A percentile compares a stretch with the other conserved stretches of the same genome.
phyloP scores from a whole-genome alignment of 768 basidiomycete species.

The Kondoa malvinella region DNA sequence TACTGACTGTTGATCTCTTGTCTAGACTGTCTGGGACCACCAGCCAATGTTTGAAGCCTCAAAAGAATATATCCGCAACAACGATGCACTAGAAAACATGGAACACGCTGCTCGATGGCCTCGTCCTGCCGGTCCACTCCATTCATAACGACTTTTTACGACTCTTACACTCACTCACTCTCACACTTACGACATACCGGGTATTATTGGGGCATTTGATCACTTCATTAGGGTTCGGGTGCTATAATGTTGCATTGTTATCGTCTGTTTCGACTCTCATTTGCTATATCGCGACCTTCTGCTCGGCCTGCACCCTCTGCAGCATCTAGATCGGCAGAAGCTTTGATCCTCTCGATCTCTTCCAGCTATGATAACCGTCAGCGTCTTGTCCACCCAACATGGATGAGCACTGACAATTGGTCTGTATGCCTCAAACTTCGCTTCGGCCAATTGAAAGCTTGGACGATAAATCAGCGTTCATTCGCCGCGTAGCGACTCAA shows the following conservation, averaged over 20 bases:
- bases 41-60: slow-evolving; percentile 2
- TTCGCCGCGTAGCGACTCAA: not conserved
- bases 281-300: not conserved
- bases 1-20: not conserved
- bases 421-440: slow-evolving; percentile 62
- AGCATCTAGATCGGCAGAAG: slow-evolving; percentile 68
- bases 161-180: too few relatives aligned
- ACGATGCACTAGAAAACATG: too few relatives aligned
- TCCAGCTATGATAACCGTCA: slow-evolving; percentile 33
- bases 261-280: not conserved
- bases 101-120: too few relatives aligned
- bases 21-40: not conserved
- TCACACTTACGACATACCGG: too few relatives aligned
- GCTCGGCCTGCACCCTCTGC: slow-evolving; percentile 31
- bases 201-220: too few relatives aligned
- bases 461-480: not conserved
- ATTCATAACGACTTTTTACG: too few relatives aligned
- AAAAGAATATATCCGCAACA: slow-evolving; percentile 8
- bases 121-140: too few relatives aligned
- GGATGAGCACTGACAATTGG: slow-evolving; percentile 37
- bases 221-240: not conserved
- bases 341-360: slow-evolving; percentile 66
- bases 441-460: slow-evolving; percentile 50
- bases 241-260: not conserved
- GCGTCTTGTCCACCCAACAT: not conserved